These are phyloP conservation scores for Tuber umbilicatum DNA, from an alignment of 495 filamentous ascomycete genomes.

Conservation along the genomic window DNA sequence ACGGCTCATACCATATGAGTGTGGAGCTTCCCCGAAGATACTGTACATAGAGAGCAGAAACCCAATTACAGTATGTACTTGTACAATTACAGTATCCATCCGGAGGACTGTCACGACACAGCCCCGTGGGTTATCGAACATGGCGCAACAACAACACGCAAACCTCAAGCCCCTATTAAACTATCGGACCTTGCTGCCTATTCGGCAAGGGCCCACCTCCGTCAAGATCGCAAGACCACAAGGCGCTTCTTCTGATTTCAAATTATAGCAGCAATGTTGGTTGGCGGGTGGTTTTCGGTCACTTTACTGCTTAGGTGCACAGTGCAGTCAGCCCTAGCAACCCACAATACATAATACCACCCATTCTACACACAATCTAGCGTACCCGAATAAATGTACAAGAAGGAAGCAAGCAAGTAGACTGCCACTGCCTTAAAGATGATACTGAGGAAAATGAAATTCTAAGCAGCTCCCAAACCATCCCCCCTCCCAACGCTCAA, in stretches of 20 bases:
- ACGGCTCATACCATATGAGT: neutral
- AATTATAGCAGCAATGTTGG: neutral
- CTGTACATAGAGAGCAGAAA: neutral
- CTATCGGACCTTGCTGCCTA: neutral
- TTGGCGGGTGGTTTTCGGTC: neutral
- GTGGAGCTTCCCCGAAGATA: neutral
- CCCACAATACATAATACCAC: neutral
- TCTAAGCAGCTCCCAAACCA: neutral
- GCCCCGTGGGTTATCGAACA: neutral
- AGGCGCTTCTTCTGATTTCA: neutral
- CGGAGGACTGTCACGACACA: neutral
- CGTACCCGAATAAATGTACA: neutral
- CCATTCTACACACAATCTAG: slow-evolving; percentile 1
- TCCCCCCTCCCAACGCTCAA: neutral
- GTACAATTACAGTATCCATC: neutral
- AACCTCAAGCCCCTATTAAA: neutral
- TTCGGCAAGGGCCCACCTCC: neutral
- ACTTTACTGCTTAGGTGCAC: neutral
- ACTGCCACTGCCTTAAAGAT: neutral
- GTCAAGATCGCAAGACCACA: neutral
- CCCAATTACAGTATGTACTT: neutral
- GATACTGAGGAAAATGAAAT: neutral
- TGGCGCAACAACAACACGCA: neutral
- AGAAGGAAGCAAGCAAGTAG: neutral
- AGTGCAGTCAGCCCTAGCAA: neutral